Conservation (phyloP, 2,329 filamentous ascomycete genomes). For the Aureobasidium leucospermi region DNA sequence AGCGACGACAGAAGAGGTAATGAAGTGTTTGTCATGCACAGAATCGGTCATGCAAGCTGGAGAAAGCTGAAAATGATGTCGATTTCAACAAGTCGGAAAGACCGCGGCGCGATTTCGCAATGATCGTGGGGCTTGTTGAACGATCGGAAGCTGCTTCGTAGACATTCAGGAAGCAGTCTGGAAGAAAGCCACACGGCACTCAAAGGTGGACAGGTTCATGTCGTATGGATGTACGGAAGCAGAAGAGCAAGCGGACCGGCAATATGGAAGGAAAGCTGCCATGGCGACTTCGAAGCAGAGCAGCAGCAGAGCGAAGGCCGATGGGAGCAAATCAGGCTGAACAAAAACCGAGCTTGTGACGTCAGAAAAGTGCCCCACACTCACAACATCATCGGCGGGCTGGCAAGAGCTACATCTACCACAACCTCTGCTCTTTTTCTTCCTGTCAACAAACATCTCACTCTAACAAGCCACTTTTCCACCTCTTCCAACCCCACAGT, state of each 20-base stretch:
- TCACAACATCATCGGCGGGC: slow-evolving; percentile 9
- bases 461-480: neutral
- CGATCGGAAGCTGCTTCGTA: neutral
- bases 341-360: slow-evolving; percentile 4
- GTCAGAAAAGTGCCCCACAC: slow-evolving; percentile 9
- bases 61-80: neutral
- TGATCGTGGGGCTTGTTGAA: neutral
- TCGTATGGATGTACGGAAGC: neutral
- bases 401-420: neutral
- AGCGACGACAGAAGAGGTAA: too few species aligned
- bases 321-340: slow-evolving; percentile 5
- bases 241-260: neutral
- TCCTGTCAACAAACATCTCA: slow-evolving; percentile 11
- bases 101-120: slow-evolving; percentile 3
- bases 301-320: neutral
- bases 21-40: neutral
- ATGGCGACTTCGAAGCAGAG: neutral
- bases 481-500: neutral
- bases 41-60: neutral
- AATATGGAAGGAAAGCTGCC: neutral
- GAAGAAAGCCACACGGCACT: neutral
- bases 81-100: neutral
- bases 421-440: slow-evolving; percentile 7
- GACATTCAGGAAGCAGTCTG: neutral
- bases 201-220: neutral